Conservation (phyloP, 2,329 filamentous ascomycete genomes). For the Orbilia ellipsospora region DNA sequence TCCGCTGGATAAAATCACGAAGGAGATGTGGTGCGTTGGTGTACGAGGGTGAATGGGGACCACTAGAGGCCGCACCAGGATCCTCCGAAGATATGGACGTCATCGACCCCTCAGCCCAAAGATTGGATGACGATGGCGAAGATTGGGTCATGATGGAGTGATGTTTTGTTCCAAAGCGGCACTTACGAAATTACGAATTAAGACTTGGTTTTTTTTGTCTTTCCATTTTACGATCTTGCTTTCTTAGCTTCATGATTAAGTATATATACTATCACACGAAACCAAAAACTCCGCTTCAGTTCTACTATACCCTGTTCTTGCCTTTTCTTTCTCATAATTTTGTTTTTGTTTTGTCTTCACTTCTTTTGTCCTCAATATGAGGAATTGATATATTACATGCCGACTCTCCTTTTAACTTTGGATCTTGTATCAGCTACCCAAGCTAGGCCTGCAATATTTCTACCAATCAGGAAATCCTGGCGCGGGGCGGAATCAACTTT, state of each 20-base stretch:
- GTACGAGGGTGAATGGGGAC: constrained; percentile 96
- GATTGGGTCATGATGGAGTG: constrained; percentile 55
- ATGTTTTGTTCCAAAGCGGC: constrained; percentile 13
- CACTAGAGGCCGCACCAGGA: constrained; percentile 72
- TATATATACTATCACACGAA: constrained; percentile 36
- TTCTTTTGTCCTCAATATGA: constrained; percentile 17
- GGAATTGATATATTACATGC: constrained; percentile 26
- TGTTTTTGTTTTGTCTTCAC: constrained; percentile 49
- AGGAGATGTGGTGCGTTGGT: constrained; percentile 90
- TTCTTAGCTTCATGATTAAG: constrained; percentile 40
- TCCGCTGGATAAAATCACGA: constrained; percentile 81
- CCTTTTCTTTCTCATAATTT: constrained; percentile 38
- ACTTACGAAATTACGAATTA: constrained; percentile 37
- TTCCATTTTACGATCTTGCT: constrained; percentile 35
- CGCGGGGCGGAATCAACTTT: constrained; percentile 32
- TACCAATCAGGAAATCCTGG: constrained; percentile 54
- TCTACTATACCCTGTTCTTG: constrained; percentile 34
- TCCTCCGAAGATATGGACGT: constrained; percentile 74
- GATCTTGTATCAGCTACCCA: constrained; percentile 34
- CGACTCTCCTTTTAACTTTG: constrained; percentile 42
- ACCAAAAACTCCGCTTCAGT: constrained; percentile 22
- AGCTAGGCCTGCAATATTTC: constrained; percentile 55
- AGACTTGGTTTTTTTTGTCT: constrained; percentile 15
- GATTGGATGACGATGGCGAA: constrained; percentile 40
- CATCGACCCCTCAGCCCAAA: constrained; percentile 59